Evolutionary conservation across 139 green algal species (phyloP).

Genomic region (Chlamydomonas sp.): DNA sequence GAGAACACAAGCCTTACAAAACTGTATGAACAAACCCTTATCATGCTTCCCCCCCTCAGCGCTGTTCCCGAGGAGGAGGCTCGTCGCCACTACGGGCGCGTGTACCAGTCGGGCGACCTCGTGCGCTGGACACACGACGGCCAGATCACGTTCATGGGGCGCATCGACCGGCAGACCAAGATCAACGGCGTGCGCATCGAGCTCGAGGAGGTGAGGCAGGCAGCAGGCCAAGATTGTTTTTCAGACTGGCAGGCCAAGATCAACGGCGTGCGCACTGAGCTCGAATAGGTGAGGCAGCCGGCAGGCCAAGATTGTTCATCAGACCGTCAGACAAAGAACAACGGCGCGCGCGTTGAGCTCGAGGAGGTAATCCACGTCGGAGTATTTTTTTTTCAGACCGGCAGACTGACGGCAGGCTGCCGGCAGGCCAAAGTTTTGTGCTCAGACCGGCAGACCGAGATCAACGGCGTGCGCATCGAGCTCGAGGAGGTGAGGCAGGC

Average conservation of each 20-base stretch:
- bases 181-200: constrained; percentile 56
- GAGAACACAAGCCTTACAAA: not conserved
- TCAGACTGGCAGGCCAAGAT: constrained; percentile 49
- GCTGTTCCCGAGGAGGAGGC: not conserved
- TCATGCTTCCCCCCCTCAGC: not conserved
- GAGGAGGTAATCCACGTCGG: too few relatives aligned
- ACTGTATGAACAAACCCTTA: not conserved
- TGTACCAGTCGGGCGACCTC: constrained; percentile 44
- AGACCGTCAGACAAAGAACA: constrained; percentile 46
- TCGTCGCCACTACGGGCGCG: constrained; percentile 25
- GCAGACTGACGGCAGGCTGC: too few relatives aligned
- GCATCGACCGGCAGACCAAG: constrained; percentile 45
- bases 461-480: constrained; percentile 55
- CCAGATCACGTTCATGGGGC: constrained; percentile 32
- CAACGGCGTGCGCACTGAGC: constrained; percentile 51
- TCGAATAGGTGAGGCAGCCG: constrained; percentile 54
- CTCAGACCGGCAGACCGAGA: constrained; percentile 44
- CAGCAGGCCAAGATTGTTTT: too few relatives aligned
- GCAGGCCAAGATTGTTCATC: too few relatives aligned
- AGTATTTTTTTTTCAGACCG: too few relatives aligned
- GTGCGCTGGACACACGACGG: constrained; percentile 27
- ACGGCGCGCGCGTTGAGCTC: constrained; percentile 54
- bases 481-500: constrained; percentile 52
- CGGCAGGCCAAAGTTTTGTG: too few relatives aligned
- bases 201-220: constrained; percentile 51